phyloP scores from a whole-genome alignment of 768 basidiomycete species.

The Agrocybe praecox region DNA sequence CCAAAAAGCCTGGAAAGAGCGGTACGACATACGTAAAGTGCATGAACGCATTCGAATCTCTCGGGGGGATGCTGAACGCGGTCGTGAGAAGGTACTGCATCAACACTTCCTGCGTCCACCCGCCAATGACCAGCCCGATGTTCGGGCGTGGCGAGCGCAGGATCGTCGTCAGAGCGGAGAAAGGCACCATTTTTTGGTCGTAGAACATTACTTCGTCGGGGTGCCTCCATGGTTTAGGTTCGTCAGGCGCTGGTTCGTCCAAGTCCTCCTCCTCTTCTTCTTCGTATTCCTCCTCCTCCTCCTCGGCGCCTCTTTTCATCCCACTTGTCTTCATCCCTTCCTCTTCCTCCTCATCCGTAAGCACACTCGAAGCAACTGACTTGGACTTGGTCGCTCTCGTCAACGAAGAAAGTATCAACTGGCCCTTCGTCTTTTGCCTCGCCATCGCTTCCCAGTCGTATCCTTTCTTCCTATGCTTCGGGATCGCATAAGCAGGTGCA shows the following conservation, averaged over 20 bases:
- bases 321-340: not conserved
- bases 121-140: slow-evolving; percentile 4
- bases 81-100: slow-evolving; percentile 34
- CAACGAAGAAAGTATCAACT: not conserved
- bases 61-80: slow-evolving; percentile 38
- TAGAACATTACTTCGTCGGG: slow-evolving; percentile 42
- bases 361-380: not conserved
- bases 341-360: not conserved
- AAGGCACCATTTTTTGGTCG: slow-evolving; percentile 13
- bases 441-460: not conserved
- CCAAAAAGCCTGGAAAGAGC: not conserved
- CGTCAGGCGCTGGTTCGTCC: not conserved
- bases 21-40: slow-evolving; percentile 10
- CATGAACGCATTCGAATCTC: slow-evolving; percentile 15
- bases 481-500: not conserved
- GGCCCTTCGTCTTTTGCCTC: not conserved
- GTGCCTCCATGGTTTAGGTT: slow-evolving; percentile 35
- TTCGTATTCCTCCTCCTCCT: not conserved
- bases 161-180: not conserved
- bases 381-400: not conserved
- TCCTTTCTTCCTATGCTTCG: not conserved
- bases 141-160: not conserved
- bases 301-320: not conserved
- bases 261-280: not conserved
- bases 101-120: slow-evolving; percentile 34